Evolutionary conservation across 306 rosid species (phyloP).

Genomic region (Quercus glauca): DNA sequence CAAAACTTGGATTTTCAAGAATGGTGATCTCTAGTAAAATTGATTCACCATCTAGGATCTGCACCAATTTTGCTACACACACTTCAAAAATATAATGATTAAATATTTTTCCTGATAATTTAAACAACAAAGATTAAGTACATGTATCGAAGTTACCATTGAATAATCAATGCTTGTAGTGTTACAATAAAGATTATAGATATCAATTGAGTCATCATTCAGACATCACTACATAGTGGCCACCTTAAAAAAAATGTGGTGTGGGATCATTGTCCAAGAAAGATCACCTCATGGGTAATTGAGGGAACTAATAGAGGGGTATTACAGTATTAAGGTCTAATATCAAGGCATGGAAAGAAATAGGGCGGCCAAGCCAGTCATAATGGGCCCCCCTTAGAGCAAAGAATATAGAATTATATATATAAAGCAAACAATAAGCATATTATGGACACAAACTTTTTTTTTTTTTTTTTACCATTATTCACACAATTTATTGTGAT

Average conservation of each 20-base stretch:
- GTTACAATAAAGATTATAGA: neutral
- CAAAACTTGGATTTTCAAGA: too few relatives aligned
- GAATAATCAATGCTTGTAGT: neutral
- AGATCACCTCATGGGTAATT: neutral
- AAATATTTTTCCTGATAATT: too few relatives aligned
- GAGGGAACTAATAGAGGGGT: neutral
- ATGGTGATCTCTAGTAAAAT: too few relatives aligned
- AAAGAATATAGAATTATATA: constrained; percentile 17
- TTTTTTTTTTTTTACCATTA: too few relatives aligned
- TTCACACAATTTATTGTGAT: too few relatives aligned
- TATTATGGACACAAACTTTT: too few relatives aligned
- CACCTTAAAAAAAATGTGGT: neutral
- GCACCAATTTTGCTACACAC: too few relatives aligned
- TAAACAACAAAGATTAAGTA: too few relatives aligned
- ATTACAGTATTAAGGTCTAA: neutral
- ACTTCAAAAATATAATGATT: too few relatives aligned
- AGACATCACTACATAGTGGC: neutral
- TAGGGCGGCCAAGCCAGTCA: neutral
- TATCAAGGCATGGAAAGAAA: neutral
- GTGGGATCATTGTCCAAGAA: neutral
- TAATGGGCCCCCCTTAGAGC: constrained; percentile 15
- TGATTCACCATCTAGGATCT: too few relatives aligned
- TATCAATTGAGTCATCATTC: neutral
- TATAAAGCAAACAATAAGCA: constrained; percentile 6
- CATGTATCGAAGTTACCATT: too few relatives aligned